These are phyloP conservation scores for Beta corolliflora DNA, from an alignment of 179 eudicot genomes.

Conservation along the genomic window DNA sequence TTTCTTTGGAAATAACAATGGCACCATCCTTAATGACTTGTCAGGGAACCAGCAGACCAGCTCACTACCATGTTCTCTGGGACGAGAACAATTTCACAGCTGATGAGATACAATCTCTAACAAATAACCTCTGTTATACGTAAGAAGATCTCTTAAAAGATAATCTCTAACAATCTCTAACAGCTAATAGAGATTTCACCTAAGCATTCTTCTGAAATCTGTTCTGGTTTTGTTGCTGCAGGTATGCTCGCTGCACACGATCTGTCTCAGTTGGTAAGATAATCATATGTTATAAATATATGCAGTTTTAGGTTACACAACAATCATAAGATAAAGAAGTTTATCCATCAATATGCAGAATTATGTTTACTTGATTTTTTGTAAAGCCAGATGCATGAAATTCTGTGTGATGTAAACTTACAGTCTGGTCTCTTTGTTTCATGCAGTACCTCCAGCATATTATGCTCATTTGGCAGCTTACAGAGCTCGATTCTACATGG, in stretches of 20 bases:
- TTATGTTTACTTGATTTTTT: neutral
- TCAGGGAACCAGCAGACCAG: slow-evolving; percentile 94
- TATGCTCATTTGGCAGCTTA: slow-evolving; percentile 90
- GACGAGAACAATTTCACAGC: slow-evolving; percentile 89
- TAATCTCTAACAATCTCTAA: too few relatives aligned
- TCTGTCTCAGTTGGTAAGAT: slow-evolving; percentile 77
- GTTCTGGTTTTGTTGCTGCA: slow-evolving; percentile 26
- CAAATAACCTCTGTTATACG: slow-evolving; percentile 94
- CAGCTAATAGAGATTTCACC: neutral
- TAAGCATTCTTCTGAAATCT: neutral
- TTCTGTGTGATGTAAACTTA: neutral
- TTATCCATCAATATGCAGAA: neutral
- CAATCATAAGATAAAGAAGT: neutral
- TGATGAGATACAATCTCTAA: slow-evolving; percentile 80
- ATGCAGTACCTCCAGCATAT: slow-evolving; percentile 86
- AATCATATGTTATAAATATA: neutral
- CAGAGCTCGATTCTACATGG: slow-evolving; percentile 83
- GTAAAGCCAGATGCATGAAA: neutral
- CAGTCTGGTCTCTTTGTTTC: neutral
- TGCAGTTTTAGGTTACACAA: neutral
- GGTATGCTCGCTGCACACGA: slow-evolving; percentile 92
- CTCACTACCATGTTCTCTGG: slow-evolving; percentile 95
- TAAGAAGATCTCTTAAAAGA: slow-evolving; percentile 31
- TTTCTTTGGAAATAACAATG: slow-evolving; percentile 6
- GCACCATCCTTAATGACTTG: neutral